Evolutionary conservation across 1,139 yeast genomes (phyloP).

Genomic region (Ogataea hybrid): DNA sequence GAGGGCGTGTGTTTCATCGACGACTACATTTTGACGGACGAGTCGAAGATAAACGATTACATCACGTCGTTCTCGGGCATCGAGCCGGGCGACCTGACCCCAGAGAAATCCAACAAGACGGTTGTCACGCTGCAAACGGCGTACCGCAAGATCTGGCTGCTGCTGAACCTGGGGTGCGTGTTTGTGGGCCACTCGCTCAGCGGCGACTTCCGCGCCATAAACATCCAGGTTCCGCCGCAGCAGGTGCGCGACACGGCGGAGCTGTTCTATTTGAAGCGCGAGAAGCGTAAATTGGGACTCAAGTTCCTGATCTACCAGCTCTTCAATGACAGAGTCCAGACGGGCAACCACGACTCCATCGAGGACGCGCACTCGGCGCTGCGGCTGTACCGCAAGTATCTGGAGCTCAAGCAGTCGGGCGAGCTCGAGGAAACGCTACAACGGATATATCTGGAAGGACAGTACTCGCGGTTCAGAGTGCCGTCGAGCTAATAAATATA

Average conservation of each 20-base stretch:
- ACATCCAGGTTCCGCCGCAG: slow-evolving; percentile 76
- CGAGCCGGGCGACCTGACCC: slow-evolving; percentile 86
- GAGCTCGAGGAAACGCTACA: slow-evolving; percentile 61
- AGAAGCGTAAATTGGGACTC: slow-evolving; percentile 77
- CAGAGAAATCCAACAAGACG: slow-evolving; percentile 59
- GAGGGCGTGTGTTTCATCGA: slow-evolving; percentile 86
- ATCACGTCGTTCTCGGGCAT: slow-evolving; percentile 91
- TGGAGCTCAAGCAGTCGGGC: slow-evolving; percentile 56
- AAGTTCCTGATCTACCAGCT: slow-evolving; percentile 84
- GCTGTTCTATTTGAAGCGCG: slow-evolving; percentile 67
- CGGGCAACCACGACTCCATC: slow-evolving; percentile 93
- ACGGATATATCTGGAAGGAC: slow-evolving; percentile 76
- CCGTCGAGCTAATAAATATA: slow-evolving; percentile 36
- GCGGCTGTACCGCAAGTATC: slow-evolving; percentile 67
- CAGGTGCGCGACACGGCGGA: slow-evolving; percentile 92
- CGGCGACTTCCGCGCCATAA: slow-evolving; percentile 91
- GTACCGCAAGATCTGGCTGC: slow-evolving; percentile 83
- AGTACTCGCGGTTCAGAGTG: slow-evolving; percentile 54
- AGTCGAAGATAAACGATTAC: slow-evolving; percentile 69
- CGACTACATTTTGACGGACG: slow-evolving; percentile 80
- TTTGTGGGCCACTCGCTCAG: slow-evolving; percentile 94
- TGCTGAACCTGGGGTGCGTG: slow-evolving; percentile 82
- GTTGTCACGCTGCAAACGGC: slow-evolving; percentile 82
- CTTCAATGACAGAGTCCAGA: slow-evolving; percentile 74
- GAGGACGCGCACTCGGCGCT: slow-evolving; percentile 94